Evolutionary conservation across 352 stramenopile genomes (phyloP).

Genomic region (Pythium angustatum): DNA sequence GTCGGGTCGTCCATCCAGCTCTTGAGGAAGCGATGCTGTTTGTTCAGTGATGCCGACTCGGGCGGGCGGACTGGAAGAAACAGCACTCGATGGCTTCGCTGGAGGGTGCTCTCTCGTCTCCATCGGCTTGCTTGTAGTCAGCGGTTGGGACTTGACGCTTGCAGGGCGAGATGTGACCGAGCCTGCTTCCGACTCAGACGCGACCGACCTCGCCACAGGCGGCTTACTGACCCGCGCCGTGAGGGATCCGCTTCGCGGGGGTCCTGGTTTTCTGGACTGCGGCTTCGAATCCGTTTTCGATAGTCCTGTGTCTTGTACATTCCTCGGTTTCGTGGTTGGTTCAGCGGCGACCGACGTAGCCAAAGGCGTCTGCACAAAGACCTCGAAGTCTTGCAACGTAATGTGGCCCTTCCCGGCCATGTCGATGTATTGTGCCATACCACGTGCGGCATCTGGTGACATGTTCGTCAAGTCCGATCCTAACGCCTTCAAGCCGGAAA

Average conservation of each 20-base stretch:
- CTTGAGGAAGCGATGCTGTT: not conserved
- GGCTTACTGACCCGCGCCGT: constrained; percentile 2
- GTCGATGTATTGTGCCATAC: constrained; percentile 46
- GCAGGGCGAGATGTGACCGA: not conserved
- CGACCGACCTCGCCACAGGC: not conserved
- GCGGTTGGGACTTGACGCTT: not conserved
- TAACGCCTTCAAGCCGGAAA: constrained; percentile 39
- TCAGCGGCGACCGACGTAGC: not conserved
- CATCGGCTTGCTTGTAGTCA: not conserved
- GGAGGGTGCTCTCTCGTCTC: not conserved
- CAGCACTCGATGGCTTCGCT: not conserved
- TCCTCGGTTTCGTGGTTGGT: not conserved
- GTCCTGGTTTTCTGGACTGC: not conserved
- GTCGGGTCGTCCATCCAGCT: not conserved
- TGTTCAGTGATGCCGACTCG: not conserved
- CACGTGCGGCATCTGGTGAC: constrained; percentile 31
- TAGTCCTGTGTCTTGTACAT: too few relatives aligned
- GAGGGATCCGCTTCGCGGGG: constrained; percentile 2
- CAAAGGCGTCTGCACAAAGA: constrained; percentile 30
- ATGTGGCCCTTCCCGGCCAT: constrained; percentile 29
- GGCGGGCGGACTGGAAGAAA: not conserved
- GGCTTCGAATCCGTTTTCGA: too few relatives aligned
- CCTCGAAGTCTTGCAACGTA: constrained; percentile 41
- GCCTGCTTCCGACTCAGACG: constrained; percentile 6
- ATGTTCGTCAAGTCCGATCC: constrained; percentile 42